Evolutionary conservation across 331 rosid species (phyloP).

Genomic region (Arachis monticola): DNA sequence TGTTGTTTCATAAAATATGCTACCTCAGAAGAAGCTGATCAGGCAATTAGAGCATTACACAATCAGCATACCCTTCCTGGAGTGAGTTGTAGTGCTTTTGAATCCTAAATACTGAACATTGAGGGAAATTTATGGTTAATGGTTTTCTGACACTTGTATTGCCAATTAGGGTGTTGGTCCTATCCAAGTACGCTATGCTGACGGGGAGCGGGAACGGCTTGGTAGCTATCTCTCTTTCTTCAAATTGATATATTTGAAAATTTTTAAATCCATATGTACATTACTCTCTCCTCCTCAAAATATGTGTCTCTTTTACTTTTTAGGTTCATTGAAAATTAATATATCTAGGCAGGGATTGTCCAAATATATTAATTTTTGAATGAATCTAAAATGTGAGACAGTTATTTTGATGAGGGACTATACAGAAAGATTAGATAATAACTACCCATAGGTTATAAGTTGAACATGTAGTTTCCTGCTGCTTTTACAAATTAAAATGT

Average conservation of each 20-base stretch:
- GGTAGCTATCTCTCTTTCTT: constrained; percentile 55
- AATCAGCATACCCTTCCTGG: constrained; percentile 95
- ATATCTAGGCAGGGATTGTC: too few species aligned
- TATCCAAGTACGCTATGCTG: constrained; percentile 98
- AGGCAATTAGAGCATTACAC: constrained; percentile 91
- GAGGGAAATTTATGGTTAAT: constrained; percentile 26
- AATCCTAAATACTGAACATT: constrained; percentile 28
- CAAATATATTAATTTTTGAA: too few species aligned
- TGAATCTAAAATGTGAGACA: too few species aligned
- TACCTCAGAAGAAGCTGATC: constrained; percentile 92
- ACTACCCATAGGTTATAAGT: background rate
- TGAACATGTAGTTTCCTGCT: constrained; percentile 4
- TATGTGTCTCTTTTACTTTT: too few species aligned
- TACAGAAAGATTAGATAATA: constrained; percentile 12
- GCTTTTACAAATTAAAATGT: constrained; percentile 17
- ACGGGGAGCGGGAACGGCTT: constrained; percentile 98
- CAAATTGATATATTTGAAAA: constrained; percentile 28
- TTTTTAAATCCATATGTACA: constrained; percentile 21
- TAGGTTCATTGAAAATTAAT: too few species aligned
- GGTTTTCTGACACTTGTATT: constrained; percentile 40
- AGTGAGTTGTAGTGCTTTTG: constrained; percentile 68
- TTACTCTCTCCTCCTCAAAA: too few species aligned
- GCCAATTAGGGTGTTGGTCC: constrained; percentile 83
- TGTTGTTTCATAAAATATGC: constrained; percentile 97
- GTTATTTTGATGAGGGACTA: too few species aligned